These are phyloP conservation scores for Fusarium miscanthi DNA, from an alignment of 2,329 filamentous ascomycete genomes.

Conservation along the genomic window DNA sequence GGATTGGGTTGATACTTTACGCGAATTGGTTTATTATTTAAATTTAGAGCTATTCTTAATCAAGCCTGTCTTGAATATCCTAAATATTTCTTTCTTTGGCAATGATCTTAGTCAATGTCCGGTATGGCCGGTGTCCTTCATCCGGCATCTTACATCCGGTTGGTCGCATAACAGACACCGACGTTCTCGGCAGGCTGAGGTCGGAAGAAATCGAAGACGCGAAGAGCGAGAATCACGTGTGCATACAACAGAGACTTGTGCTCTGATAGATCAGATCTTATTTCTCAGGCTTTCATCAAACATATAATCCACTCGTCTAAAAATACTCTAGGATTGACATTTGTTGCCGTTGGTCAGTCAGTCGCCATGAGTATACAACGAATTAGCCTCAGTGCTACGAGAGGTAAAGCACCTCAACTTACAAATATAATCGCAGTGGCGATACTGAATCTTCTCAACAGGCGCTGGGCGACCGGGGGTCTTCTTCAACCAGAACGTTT, in stretches of 20 bases:
- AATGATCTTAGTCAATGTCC: background rate
- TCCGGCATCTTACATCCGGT: background rate
- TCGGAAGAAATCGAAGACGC: background rate
- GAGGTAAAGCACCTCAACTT: background rate
- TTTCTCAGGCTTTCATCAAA: background rate
- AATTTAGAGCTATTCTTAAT: too few species aligned
- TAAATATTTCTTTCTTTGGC: too few species aligned
- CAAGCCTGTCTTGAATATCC: too few species aligned
- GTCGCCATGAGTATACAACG: background rate
- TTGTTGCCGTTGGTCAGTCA: background rate
- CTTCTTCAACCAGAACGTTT: background rate
- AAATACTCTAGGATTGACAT: background rate
- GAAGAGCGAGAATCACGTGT: background rate
- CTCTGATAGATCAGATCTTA: background rate
- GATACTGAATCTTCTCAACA: background rate
- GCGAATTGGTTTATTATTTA: too few species aligned
- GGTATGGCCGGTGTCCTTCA: too few species aligned
- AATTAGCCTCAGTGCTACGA: background rate
- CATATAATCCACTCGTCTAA: background rate
- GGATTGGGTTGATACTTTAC: too few species aligned
- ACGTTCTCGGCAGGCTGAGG: background rate
- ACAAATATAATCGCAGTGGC: rapidly evolving
- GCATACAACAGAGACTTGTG: background rate
- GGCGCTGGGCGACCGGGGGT: background rate
- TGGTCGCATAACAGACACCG: background rate